These are phyloP conservation scores for Pulchroboletus neoregius DNA, from an alignment of 1,284 basidiomycete genomes.

Conservation along the genomic window DNA sequence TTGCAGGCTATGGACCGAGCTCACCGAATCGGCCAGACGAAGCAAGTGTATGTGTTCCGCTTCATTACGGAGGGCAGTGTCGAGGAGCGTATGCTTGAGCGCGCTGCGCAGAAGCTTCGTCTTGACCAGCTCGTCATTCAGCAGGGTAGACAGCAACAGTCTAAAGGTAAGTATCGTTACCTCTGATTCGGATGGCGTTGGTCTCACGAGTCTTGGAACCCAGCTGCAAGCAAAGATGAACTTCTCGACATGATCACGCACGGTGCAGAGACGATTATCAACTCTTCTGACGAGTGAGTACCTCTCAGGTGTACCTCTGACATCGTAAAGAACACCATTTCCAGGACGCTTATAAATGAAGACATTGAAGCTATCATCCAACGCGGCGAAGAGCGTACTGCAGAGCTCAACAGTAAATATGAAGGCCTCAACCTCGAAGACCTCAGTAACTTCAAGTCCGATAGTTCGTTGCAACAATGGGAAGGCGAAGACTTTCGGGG, in stretches of 20 bases:
- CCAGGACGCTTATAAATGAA: conserved; percentile 77
- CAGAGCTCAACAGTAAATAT: conserved; percentile 89
- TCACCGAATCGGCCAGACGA: conserved; percentile 97
- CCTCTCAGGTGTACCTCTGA: neutral
- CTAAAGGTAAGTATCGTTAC: conserved; percentile 49
- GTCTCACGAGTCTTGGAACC: conserved; percentile 3
- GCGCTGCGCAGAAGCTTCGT: conserved; percentile 94
- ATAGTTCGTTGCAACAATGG: conserved; percentile 88
- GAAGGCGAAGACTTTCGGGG: conserved; percentile 92
- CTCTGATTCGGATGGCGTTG: neutral
- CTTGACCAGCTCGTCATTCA: conserved; percentile 98
- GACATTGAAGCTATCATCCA: conserved; percentile 95
- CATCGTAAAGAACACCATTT: neutral
- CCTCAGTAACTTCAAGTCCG: conserved; percentile 94
- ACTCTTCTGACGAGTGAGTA: conserved; percentile 60
- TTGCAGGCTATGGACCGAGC: conserved; percentile 99
- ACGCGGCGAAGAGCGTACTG: conserved; percentile 88
- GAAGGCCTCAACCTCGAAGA: conserved; percentile 89
- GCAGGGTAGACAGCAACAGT: conserved; percentile 78
- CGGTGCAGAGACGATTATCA: conserved; percentile 97
- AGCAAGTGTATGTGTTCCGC: conserved; percentile 97
- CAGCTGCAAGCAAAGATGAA: conserved; percentile 93
- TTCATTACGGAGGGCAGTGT: conserved; percentile 97
- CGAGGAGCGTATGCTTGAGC: conserved; percentile 95
- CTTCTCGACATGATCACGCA: conserved; percentile 98